phyloP scores from a whole-genome alignment of 2,329 filamentous ascomycete species.

The Cladosporium sp. region DNA sequence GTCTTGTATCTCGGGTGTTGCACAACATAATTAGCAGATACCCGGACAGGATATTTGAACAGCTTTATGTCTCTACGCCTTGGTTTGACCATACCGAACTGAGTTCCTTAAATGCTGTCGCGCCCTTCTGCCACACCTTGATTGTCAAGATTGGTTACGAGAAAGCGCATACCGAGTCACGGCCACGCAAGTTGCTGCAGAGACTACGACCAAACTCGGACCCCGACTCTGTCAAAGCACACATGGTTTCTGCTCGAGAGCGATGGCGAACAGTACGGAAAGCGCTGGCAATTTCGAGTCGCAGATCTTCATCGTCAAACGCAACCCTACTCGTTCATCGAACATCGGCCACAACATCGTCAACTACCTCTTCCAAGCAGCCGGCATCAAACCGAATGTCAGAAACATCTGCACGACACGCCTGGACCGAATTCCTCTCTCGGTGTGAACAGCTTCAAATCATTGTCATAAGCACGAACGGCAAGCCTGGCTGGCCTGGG shows the following conservation, averaged over 20 bases:
- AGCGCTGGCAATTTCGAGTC: background rate
- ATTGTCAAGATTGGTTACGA: slow-evolving; percentile 26
- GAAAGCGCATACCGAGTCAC: background rate
- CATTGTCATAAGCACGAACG: slow-evolving; percentile 32
- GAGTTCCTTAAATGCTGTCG: slow-evolving; percentile 15
- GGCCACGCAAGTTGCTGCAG: background rate
- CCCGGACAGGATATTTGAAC: slow-evolving; percentile 24
- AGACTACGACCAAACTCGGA: background rate
- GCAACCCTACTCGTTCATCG: background rate
- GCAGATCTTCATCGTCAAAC: background rate
- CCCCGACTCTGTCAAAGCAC: background rate
- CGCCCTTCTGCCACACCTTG: slow-evolving; percentile 27
- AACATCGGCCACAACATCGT: background rate
- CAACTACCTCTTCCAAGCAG: background rate
- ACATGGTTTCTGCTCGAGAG: background rate
- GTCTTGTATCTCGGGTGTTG: slow-evolving; percentile 25
- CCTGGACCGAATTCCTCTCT: slow-evolving; percentile 22
- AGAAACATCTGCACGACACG: background rate
- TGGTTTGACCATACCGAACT: slow-evolving; percentile 3
- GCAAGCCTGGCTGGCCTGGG: slow-evolving; percentile 36
- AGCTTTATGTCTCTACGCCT: slow-evolving; percentile 26
- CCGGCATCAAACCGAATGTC: background rate
- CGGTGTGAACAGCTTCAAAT: slow-evolving; percentile 25
- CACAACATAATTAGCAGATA: slow-evolving; percentile 24
- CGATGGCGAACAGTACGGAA: slow-evolving; percentile 1